A percentile compares a stretch with the other conserved stretches of the same genome.
Conservation (phyloP, 2,329 filamentous ascomycete species). For the Sarocladiaceae sp. region DNA sequence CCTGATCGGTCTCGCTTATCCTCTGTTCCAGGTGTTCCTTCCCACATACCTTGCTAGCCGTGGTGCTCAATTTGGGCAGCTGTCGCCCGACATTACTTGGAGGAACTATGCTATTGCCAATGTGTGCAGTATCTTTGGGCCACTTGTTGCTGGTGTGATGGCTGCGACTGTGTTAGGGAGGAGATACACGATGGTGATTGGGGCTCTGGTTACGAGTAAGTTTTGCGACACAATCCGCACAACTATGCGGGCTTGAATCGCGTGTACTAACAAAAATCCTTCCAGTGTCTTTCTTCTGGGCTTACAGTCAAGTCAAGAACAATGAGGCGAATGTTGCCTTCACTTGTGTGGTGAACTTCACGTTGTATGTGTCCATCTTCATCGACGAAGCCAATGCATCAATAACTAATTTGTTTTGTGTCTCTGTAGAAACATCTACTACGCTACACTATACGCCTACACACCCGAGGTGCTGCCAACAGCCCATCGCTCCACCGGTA, state of each 20-base stretch:
- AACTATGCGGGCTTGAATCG: no score
- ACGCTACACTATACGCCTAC: neutral
- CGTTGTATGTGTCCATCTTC: no score
- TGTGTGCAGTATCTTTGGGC: neutral
- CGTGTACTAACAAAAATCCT: no score
- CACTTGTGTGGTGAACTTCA: neutral
- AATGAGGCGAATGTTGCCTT: neutral
- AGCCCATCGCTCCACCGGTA: neutral
- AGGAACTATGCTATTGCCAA: neutral
- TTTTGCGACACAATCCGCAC: no score
- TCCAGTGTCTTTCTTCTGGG: neutral
- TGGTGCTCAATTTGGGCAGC: no score
- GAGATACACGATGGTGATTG: neutral
- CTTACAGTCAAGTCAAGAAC: neutral
- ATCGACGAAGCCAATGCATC: no score
- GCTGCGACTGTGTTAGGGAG: neutral
- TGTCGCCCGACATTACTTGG: neutral
- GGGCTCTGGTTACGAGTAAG: neutral
- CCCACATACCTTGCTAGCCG: constrained; percentile 27
- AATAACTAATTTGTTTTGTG: no score
- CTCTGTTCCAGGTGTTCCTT: constrained; percentile 65
- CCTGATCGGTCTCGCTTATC: constrained; percentile 62
- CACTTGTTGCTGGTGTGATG: neutral
- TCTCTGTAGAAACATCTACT: neutral
- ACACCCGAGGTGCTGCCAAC: neutral